These are phyloP conservation scores for Naganishia vishniacii DNA, from an alignment of 768 basidiomycete genomes.

Conservation along the genomic window DNA sequence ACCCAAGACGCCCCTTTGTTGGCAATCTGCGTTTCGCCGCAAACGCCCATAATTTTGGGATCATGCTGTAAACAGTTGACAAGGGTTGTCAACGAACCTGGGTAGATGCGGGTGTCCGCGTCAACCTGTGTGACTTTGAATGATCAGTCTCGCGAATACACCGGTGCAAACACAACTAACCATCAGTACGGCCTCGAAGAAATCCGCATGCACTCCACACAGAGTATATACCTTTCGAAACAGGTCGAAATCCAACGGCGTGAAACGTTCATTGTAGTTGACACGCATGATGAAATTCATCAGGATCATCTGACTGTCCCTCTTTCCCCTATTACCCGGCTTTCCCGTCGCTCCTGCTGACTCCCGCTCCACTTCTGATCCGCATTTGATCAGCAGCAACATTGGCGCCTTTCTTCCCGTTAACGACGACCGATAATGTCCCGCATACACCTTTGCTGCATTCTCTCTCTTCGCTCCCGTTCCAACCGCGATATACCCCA, in stretches of 20 bases:
- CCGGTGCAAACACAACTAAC: constrained; percentile 53
- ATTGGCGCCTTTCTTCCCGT: not conserved
- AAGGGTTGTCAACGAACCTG: constrained; percentile 77
- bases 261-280: constrained; percentile 98
- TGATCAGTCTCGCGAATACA: too few species aligned
- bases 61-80: constrained; percentile 99
- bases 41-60: constrained; percentile 97
- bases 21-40: constrained; percentile 96
- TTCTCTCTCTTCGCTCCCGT: constrained; percentile 84
- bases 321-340: constrained; percentile 95
- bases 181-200: constrained; percentile 96
- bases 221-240: constrained; percentile 93
- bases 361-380: not conserved
- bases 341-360: constrained; percentile 64
- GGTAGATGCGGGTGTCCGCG: constrained; percentile 93
- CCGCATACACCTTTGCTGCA: constrained; percentile 95
- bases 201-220: constrained; percentile 99
- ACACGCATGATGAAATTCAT: constrained; percentile 99
- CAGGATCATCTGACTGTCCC: constrained; percentile 94
- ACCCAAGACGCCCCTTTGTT: constrained; percentile 99
- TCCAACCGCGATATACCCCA: constrained; percentile 88
- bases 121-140: too few species aligned
- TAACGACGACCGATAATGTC: constrained; percentile 61
- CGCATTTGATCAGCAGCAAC: constrained; percentile 13
- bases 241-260: constrained; percentile 91